Conservation (phyloP, 164 flowering plant genomes). For the Hamamelis virginiana region DNA sequence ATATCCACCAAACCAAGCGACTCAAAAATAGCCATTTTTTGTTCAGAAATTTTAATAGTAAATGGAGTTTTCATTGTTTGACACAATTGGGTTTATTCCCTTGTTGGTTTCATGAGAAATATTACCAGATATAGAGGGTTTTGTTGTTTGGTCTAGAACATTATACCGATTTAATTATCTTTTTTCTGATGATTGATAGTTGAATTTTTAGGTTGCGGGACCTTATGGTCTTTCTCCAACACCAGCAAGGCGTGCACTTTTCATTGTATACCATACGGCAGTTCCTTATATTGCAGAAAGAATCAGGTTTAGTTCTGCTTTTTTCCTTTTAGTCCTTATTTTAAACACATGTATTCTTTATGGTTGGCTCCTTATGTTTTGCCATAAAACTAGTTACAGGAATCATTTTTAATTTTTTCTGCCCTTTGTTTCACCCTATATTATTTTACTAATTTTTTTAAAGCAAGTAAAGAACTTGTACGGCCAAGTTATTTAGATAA, state of each 20-base stretch:
- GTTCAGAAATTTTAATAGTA: neutral
- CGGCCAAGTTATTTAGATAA: too few relatives aligned
- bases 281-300: conserved; percentile 97
- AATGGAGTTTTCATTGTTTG: neutral
- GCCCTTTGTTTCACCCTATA: too few relatives aligned
- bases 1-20: too few relatives aligned
- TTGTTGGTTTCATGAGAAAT: neutral
- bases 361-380: too few relatives aligned
- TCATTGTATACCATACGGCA: conserved; percentile 85
- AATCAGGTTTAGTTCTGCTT: conserved; percentile 52
- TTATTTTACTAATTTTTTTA: too few relatives aligned
- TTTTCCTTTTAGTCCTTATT: neutral
- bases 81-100: neutral
- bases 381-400: too few relatives aligned
- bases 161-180: neutral
- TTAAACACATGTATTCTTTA: too few relatives aligned
- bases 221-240: conserved; percentile 84
- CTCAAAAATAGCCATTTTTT: neutral
- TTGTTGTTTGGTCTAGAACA: neutral
- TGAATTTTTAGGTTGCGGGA: conserved; percentile 68
- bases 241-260: conserved; percentile 92
- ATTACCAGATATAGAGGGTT: neutral
- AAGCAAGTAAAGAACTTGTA: too few relatives aligned
- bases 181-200: neutral
- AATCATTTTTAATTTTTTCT: too few relatives aligned